A percentile compares a stretch with the other conserved stretches of the same genome.
These are phyloP conservation scores for Aspergillus sp. DNA, from an alignment of 2,329 filamentous ascomycete species.

Conservation along the genomic window DNA sequence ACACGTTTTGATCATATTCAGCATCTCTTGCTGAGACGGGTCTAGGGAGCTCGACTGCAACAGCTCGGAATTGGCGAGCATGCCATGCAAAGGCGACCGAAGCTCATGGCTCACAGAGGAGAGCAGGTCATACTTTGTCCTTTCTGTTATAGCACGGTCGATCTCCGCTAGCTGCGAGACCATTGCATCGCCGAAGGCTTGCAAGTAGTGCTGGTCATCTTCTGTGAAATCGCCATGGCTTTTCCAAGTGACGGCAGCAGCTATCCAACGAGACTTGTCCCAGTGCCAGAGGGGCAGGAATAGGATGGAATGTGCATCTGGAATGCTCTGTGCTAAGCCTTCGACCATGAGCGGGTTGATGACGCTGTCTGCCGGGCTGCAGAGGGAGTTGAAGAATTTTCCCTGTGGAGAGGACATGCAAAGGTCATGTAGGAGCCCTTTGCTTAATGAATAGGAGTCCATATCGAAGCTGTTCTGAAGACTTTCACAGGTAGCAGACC, in stretches of 20 bases:
- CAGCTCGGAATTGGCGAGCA: slow-evolving; percentile 52
- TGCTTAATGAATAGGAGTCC: slow-evolving; percentile 1
- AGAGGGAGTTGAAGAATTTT: slow-evolving; percentile 15
- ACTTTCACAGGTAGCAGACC: slow-evolving; percentile 5
- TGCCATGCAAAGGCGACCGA: slow-evolving; percentile 48
- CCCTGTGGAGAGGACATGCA: slow-evolving; percentile 18
- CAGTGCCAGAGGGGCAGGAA: slow-evolving; percentile 38
- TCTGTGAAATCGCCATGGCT: slow-evolving; percentile 19
- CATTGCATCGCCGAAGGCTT: slow-evolving; percentile 35
- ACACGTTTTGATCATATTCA: slow-evolving; percentile 52
- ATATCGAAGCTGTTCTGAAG: neutral
- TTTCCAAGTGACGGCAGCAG: slow-evolving; percentile 32
- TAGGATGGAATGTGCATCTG: slow-evolving; percentile 26
- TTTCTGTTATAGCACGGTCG: slow-evolving; percentile 38
- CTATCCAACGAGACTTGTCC: slow-evolving; percentile 34
- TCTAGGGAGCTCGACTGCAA: slow-evolving; percentile 46
- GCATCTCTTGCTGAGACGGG: slow-evolving; percentile 43
- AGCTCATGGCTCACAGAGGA: slow-evolving; percentile 55
- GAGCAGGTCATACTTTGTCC: slow-evolving; percentile 54
- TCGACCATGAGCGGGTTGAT: slow-evolving; percentile 5
- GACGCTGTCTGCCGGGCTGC: neutral
- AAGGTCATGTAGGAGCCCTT: slow-evolving; percentile 20
- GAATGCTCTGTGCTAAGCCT: slow-evolving; percentile 20
- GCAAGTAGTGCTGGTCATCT: slow-evolving; percentile 36
- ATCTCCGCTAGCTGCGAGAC: slow-evolving; percentile 36